phyloP scores from a whole-genome alignment of 1,284 basidiomycete species.

The Tilletia walkeri region DNA sequence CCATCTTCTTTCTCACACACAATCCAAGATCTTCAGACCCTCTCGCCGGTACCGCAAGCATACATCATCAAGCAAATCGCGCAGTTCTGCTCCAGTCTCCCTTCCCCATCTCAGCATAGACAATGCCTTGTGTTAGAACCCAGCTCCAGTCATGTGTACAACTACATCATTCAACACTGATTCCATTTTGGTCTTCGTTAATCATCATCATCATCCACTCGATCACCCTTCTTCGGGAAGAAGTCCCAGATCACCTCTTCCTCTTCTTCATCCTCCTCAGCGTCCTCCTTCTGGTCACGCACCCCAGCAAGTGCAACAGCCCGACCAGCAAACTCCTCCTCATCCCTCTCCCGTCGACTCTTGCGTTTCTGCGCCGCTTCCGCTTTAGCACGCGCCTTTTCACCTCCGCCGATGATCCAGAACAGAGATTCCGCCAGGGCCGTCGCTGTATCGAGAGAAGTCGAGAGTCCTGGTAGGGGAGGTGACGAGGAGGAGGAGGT shows the following conservation, averaged over 20 bases:
- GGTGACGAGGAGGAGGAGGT: background rate
- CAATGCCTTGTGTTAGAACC: no score
- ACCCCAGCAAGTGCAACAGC: slow-evolving; percentile 10
- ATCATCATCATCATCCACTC: slow-evolving; percentile 7
- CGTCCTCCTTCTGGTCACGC: background rate
- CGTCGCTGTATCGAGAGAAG: slow-evolving; percentile 4
- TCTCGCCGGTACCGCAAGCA: no score
- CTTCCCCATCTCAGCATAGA: no score
- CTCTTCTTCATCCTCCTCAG: background rate
- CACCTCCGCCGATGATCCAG: slow-evolving; percentile 10
- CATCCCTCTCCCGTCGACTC: background rate
- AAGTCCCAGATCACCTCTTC: slow-evolving; percentile 11
- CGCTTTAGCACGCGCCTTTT: background rate
- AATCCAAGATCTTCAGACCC: no score
- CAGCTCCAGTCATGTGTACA: no score
- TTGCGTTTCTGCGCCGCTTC: background rate
- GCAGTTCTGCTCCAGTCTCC: no score
- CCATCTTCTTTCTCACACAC: no score
- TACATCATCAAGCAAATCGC: no score
- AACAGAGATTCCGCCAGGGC: background rate
- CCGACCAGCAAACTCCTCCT: slow-evolving; percentile 17
- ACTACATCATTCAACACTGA: no score
- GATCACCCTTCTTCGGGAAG: background rate
- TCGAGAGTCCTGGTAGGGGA: background rate
- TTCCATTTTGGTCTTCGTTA: no score